Evolutionary conservation across 257 asterid species (phyloP).

Genomic region (Gentiana dahurica): DNA sequence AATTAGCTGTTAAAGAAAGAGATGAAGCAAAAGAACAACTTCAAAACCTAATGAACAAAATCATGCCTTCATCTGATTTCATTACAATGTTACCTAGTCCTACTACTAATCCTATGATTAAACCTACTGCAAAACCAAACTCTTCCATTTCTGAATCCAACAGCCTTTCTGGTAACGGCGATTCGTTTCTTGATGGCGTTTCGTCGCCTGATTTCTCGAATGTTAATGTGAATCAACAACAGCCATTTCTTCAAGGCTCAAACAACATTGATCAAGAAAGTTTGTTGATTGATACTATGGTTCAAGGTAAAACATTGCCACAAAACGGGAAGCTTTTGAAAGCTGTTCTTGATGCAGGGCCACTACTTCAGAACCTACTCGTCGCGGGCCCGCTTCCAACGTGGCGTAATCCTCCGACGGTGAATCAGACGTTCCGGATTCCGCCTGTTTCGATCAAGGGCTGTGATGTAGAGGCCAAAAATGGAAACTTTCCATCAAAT

Average conservation of each 20-base stretch:
- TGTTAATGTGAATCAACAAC: slow-evolving; percentile 16
- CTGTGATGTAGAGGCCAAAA: slow-evolving; percentile 15
- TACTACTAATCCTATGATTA: slow-evolving; percentile 5
- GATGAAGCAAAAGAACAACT: slow-evolving; percentile 31
- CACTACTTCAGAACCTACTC: slow-evolving; percentile 54
- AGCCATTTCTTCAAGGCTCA: slow-evolving; percentile 11
- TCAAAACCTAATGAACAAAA: slow-evolving; percentile 34
- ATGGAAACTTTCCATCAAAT: slow-evolving; percentile 18
- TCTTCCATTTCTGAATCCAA: slow-evolving; percentile 40
- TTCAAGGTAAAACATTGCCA: slow-evolving; percentile 40
- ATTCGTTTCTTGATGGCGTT: slow-evolving; percentile 32
- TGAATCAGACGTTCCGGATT: slow-evolving; percentile 28
- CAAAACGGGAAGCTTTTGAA: slow-evolving; percentile 49
- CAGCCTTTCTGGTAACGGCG: slow-evolving; percentile 32
- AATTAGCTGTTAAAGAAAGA: slow-evolving; percentile 22
- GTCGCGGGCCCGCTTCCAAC: slow-evolving; percentile 74
- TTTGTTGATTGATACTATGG: slow-evolving; percentile 39
- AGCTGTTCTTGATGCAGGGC: slow-evolving; percentile 55
- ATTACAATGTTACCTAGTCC: no score
- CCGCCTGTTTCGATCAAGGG: slow-evolving; percentile 44
- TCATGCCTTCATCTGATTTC: background rate
- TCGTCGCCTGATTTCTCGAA: slow-evolving; percentile 52
- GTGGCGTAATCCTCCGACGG: slow-evolving; percentile 86
- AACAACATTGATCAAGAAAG: slow-evolving; percentile 26
- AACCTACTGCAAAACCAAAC: no score